A percentile compares a stretch with the other conserved stretches of the same genome.
phyloP scores from a whole-genome alignment of 306 rosid genomes.

The Gynostemma pentaphyllum region DNA sequence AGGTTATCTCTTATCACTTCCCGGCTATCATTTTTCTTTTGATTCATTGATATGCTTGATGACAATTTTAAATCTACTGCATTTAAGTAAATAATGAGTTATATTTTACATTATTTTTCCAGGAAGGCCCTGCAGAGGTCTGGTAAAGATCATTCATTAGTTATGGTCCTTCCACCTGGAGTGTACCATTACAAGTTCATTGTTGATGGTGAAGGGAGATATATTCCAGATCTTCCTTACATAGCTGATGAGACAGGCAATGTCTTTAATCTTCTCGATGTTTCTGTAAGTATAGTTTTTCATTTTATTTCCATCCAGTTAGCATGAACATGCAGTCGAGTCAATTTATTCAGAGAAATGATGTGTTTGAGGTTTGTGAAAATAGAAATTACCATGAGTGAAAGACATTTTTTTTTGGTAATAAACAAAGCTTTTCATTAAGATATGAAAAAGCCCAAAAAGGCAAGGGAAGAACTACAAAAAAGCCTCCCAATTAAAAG shows the following conservation, averaged over 20 bases:
- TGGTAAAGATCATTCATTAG: slow-evolving; percentile 68
- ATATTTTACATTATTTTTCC: slow-evolving; percentile 10
- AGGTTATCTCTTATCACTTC: slow-evolving; percentile 35
- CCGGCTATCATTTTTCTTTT: neutral
- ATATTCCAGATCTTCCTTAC: slow-evolving; percentile 63
- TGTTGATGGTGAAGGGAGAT: slow-evolving; percentile 77
- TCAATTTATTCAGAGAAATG: neutral
- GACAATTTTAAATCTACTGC: neutral
- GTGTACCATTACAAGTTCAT: slow-evolving; percentile 70
- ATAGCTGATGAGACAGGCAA: slow-evolving; percentile 66
- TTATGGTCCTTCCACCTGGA: slow-evolving; percentile 71
- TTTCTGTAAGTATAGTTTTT: slow-evolving; percentile 41
- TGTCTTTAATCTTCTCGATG: slow-evolving; percentile 74
- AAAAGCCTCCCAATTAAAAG: too few species aligned
- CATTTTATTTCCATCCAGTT: neutral
- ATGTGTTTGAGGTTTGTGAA: neutral
- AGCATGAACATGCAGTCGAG: slow-evolving; percentile 11
- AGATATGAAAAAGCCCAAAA: too few species aligned
- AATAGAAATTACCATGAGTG: neutral
- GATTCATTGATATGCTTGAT: slow-evolving; percentile 4
- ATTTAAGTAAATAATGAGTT: neutral
- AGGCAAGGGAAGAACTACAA: too few species aligned
- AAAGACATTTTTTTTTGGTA: neutral
- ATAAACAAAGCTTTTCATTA: too few species aligned
- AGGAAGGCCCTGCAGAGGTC: slow-evolving; percentile 69